Base-by-base conservation (phyloP, 2,329 filamentous ascomycete species). In the Amesomyces nigricolor region DNA sequence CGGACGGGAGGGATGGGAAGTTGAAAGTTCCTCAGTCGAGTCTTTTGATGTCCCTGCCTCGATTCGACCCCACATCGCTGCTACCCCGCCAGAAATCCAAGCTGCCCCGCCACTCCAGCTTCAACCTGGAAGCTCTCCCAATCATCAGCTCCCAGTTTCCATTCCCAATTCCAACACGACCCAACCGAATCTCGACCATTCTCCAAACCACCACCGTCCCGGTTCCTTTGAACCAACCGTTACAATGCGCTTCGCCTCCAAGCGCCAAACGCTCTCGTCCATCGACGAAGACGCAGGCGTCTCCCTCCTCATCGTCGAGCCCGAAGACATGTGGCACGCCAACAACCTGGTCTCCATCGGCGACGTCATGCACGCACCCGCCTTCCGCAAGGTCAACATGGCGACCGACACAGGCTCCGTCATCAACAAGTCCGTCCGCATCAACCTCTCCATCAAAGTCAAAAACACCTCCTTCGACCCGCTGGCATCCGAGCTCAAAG, bases 381-480 rank as follows among this genome's bases (percentile, higher is more conserved):
- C 81, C 35, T 69, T 79, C 51, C 78, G 81, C 61, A 83, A 82
- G 62, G 78, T 83, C 53, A 72, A 73, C 38, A 71, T 68, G 51
- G 72, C 76, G 58, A 71, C 72, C 3, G 72, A 67, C 53, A 76
- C 73, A 0, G 78, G 78, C 46, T 75, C 76, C 48, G 74, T 73
- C 4, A 62, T 66, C 14, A 74, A 78, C 17, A 74, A 79, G 60
- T 75, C 78, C 51, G 75, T 82, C n/a, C 78, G 80, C 65, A 78
- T 76, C n/a, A 73, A 80, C 51, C 73, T 83, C n/a, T 76, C 77
- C 29, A 75, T 83, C 67, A 72, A 74, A 35, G 79, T 83, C 60
- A 79, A 77, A 60, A 77, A 76, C 22, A 80, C 79, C 53, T 80
- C 79, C 65, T 84, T 82, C 69, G 79, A 83, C 63, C 78, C 80